Evolutionary conservation across 2,329 filamentous ascomycete genomes (phyloP), one percentile per base, ranked within the genome.

Genomic region (Cladosporium sp.): DNA sequence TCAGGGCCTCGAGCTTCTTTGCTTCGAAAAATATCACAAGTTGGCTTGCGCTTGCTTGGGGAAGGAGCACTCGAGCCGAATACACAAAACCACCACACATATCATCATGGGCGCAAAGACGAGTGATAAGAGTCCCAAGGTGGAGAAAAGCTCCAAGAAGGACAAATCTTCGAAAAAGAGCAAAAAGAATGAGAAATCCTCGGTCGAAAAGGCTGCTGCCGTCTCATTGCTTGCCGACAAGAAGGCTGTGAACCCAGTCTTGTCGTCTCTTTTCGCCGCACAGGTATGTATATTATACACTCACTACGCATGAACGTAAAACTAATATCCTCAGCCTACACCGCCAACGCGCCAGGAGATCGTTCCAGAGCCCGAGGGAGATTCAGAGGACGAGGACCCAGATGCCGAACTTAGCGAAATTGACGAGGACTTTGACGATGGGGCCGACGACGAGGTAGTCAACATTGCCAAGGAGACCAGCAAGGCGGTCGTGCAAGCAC

Each of bases 201-300:
- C 65, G 14, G 35, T 29, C 16, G 60, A 66, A 11, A 60, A 67
- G 50, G 66, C 60, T 16, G 61, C 67, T 57, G 67, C 69, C 14
- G 72, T 72, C 61, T 67, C 68, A 6, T 61, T 76, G 64, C 67
- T 77, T 14, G 74, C 74, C 37, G 71, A 74, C 62, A 75, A 78
- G 29, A 77, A 76, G 35, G 73, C 75, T 52, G 72, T 83, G 60
- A 79, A 83, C 67, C 78, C 80, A 21, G 72, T 72, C 44, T 69
- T 84, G 35, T 78, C 80, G n/a, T 82, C 80, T 62, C 74, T 84
- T 57, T 84, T 84, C 72, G 78, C 82, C 16, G 72, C 71, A 23
- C 72, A 71, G 68, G 70, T 73, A 64, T 26, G 50, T 23, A 2
- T 10, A n/a, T 26, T 28, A 18, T 11, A 8, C 3, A 11, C 3